These are phyloP conservation scores for Microcos paniculata DNA, from an alignment of 345 rosid genomes.

Conservation along the genomic window DNA sequence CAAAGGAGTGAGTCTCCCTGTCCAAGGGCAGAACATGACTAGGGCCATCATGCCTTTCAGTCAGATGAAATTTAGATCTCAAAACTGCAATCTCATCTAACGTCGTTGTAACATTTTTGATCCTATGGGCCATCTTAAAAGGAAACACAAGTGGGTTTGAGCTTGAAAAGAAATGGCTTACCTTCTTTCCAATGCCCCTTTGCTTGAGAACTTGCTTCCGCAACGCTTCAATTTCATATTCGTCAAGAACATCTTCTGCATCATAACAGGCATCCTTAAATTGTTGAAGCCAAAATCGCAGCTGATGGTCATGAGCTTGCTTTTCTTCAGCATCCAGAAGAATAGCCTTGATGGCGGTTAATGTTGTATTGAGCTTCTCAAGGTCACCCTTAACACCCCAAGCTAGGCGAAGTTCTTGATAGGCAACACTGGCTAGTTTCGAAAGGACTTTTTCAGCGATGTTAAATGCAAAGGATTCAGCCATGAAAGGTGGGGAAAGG, in stretches of 20 bases:
- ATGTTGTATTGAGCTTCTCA: too few relatives aligned
- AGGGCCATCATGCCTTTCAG: too few relatives aligned
- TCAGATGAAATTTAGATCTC: too few relatives aligned
- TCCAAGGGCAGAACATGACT: neutral
- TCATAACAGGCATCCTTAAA: neutral
- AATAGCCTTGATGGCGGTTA: too few relatives aligned
- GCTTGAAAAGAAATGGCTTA: neutral
- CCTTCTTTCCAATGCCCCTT: neutral
- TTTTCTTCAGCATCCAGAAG: slow-evolving; percentile 4
- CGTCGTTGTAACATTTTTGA: neutral
- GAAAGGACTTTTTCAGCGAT: too few relatives aligned
- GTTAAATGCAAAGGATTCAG: too few relatives aligned
- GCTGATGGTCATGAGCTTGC: neutral
- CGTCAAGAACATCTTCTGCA: neutral
- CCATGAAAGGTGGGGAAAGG: too few relatives aligned
- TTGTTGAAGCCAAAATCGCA: neutral
- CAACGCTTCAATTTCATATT: neutral
- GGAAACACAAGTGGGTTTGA: neutral
- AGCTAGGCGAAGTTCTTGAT: too few relatives aligned
- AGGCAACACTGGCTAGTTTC: too few relatives aligned
- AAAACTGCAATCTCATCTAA: neutral
- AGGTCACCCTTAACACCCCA: too few relatives aligned
- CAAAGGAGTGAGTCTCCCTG: slow-evolving; percentile 17
- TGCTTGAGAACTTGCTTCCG: neutral
- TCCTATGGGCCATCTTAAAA: neutral